Base-by-base conservation (phyloP, 1,139 yeast species). In the Lodderomyces orthopsilosis region DNA sequence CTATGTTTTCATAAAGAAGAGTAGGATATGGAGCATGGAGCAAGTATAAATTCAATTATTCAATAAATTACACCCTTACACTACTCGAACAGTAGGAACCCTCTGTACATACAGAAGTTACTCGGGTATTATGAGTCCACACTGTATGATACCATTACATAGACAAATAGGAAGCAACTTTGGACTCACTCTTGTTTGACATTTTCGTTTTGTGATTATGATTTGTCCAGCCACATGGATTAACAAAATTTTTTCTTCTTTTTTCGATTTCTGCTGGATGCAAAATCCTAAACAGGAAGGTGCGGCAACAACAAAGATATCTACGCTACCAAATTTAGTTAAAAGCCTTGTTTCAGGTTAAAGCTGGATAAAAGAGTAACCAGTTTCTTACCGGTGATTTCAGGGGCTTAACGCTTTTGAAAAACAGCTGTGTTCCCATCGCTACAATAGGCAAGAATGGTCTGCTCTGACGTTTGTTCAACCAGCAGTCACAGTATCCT, bases 221-320 rank as follows among this genome's bases (percentile, higher is more conserved):
- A 14, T 30, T 30, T 12, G 8, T 30, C 34, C 34, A 30, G 34
- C 34, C 34, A 30, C 19, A 30, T 30, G 18, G 34, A 30, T 8
- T 12, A 6, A 13, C 7, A 5, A 14, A 17, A 30, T 15, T 30
- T 30, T 7, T n/a, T n/a, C n/a, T n/a, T n/a, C n/a, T n/a, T n/a
- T n/a, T n/a, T n/a, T n/a, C n/a, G n/a, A 30, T 15, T 30, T 30
- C 19, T 30, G 34, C 34, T 30, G 34, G 34, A 30, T 30, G 34
- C 34, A 19, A 30, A 30, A 15, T 7, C 34, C 34, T 13, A 30
- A 30, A 30, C 14, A 30, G 34, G 34, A 30, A 30, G 8, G 34
- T 15, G 34, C 34, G 34, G 34, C 34, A n/a, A 9, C n/a, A 28
- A 14, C 15, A 28, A 28, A 6, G 10, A 28, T 5, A 28, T 6